Base-by-base conservation (phyloP, 208 protist species). In the Trypanosomatidae sp. region DNA sequence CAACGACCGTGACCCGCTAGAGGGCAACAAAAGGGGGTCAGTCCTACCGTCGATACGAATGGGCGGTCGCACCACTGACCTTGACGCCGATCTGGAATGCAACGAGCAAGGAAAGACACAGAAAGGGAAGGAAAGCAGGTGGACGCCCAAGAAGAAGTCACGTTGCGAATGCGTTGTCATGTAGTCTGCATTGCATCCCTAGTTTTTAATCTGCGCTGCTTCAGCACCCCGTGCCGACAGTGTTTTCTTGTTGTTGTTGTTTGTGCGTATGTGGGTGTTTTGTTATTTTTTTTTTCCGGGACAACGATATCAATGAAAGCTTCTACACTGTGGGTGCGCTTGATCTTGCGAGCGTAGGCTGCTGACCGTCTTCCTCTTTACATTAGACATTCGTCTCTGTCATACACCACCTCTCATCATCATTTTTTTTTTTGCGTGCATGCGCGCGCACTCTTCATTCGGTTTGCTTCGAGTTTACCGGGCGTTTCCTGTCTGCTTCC, bases 141-240 rank as follows among this genome's bases (percentile, higher is more conserved):
- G 10, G 15, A 53, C 22, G 4, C 10, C 70, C 13, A 82, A 84
- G 76, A 72, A 72, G 15, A 80, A 81, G 69, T 69, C 71, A 1
- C 83, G 76, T n/a, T 92, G 88, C 67, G 76, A 85, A 22, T 92
- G 88, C 60, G 36, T 19, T 67, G 46, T 84, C 28, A 90, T 92
- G 84, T 92, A 84, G 72, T 50, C 39, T 43, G 1, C 13, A 44
- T 41, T 19, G 41, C 64, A 30, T 70, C n/a, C 13, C 62, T 47
- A 15, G 33, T 36, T 15, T 65, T 41, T 55, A 73, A 22, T 2
- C 3, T 47, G 19, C n/a, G 46, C 19, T 62, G 52, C 1, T 39
- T 39, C 33, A 12, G 4, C 25, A 44, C n/a, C 43, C 65, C 49
- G 46, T 17, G 25, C 53, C 53, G 39, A 36, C 53, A 41, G 30